Evolutionary conservation across 352 stramenopile genomes (phyloP).

Genomic region (Globisporangium radiosum): DNA sequence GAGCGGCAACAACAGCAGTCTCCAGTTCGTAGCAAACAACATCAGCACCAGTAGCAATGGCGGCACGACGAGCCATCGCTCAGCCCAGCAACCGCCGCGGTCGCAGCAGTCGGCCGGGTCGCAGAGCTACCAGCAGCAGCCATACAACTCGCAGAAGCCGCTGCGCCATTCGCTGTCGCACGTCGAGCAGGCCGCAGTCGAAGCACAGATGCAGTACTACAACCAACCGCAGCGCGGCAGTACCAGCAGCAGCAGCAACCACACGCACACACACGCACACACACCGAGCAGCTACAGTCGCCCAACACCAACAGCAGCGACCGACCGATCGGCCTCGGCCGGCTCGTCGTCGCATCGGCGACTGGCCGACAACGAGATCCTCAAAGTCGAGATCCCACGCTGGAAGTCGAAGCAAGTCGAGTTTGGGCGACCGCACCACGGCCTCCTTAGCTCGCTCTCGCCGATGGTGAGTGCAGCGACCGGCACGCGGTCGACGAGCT

Average conservation of each 20-base stretch:
- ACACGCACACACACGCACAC: neutral
- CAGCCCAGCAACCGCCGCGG: constrained; percentile 2
- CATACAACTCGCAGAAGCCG: constrained; percentile 20
- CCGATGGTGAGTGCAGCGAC: constrained; percentile 16
- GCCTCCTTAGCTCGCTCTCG: constrained; percentile 24
- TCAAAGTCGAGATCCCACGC: constrained; percentile 66
- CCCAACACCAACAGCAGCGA: neutral
- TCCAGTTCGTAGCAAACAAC: constrained; percentile 6
- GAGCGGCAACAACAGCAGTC: constrained; percentile 7
- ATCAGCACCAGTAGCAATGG: constrained; percentile 1
- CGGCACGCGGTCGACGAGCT: constrained; percentile 32
- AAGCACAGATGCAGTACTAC: too few species aligned
- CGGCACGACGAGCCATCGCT: constrained; percentile 1
- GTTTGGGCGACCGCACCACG: constrained; percentile 17
- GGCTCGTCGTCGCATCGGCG: constrained; percentile 7
- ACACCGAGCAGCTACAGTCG: constrained; percentile 1
- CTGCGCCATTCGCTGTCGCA: constrained; percentile 48
- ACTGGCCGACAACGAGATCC: constrained; percentile 38
- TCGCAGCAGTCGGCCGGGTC: constrained; percentile 3
- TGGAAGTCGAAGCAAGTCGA: constrained; percentile 60
- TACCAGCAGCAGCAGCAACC: constrained; percentile 6
- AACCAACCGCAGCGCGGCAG: neutral
- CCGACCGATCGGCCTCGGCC: constrained; percentile 7
- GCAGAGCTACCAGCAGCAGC: constrained; percentile 24
- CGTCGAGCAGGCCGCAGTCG: constrained; percentile 18